Base-by-base conservation (phyloP, 2,329 filamentous ascomycete genomes). In the Berkeleyomyces rouxiae region DNA sequence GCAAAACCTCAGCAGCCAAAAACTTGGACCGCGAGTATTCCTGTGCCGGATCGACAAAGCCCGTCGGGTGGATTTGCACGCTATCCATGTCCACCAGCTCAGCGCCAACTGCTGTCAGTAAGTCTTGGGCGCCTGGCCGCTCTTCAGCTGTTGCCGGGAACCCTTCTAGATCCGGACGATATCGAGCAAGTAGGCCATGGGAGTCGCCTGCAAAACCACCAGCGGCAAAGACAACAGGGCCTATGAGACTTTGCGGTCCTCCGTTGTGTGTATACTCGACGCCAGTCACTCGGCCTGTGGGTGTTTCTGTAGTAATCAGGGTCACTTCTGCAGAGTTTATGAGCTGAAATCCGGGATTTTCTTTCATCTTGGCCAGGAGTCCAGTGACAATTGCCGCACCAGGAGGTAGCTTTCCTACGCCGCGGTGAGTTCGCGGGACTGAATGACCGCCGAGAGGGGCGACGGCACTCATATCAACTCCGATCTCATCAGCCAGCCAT, bases 41-140 rank as follows among this genome's bases (percentile, higher is more conserved):
- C 40, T 76, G 74, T 1, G 74, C 72, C 0, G 78, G 77, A 66
- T 85, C 82, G 4, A 86, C 73, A 67, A 86, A 86, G 0, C 82
- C 81, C 0, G 83, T 85, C 2, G 83, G 83, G 66, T 86, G 83
- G 3, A 86, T 76, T 69, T 86, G 83, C 1, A 86, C 81, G 64
- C 74, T 75, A 51, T 78, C 75, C 78, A 80, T 80, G 37, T 80
- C 78, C 47, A 79, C 71, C 10, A 79, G 69, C 40, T 71, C 71
- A 4, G 76, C 77, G 13, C 74, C 75, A 0, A 74, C 70, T 0
- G 69, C 69, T 0, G 71, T 67, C 0, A 80, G 71, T 0, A 79
- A 67, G 0, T 68, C 68, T 62, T 84, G 81, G 1, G 80, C 74
- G 0, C 79, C 82, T 0, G 81, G 78, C 0, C 78, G 72, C 1